A percentile compares a stretch with the other conserved stretches of the same genome.
Evolutionary conservation across 371 early-diverging fungal species (phyloP).

Genomic region (Synchytrium microbalum): DNA sequence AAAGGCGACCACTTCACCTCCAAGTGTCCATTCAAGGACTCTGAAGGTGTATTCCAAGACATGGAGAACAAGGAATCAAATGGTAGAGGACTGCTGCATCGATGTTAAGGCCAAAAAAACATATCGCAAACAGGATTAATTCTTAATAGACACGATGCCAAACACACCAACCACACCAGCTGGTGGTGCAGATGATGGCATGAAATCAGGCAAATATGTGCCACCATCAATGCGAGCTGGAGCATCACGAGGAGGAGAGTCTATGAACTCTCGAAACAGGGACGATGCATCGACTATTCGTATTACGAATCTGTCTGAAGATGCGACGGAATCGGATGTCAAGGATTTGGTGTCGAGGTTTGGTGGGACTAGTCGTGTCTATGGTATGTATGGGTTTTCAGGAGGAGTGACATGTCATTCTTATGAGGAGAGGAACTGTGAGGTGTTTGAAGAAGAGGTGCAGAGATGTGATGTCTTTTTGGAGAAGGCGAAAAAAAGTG

Average conservation of each 20-base stretch:
- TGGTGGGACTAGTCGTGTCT: slow-evolving; percentile 49
- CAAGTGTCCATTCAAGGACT: slow-evolving; percentile 96
- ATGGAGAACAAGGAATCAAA: not conserved
- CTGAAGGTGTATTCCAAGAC: slow-evolving; percentile 15
- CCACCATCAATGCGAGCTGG: slow-evolving; percentile 76
- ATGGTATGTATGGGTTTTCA: slow-evolving; percentile 14
- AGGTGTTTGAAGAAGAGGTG: no score
- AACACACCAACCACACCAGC: no score
- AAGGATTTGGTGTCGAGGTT: slow-evolving; percentile 81
- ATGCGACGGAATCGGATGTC: slow-evolving; percentile 81
- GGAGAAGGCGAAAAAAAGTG: no score
- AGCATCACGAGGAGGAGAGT: slow-evolving; percentile 10
- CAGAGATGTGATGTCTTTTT: no score
- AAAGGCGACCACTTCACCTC: slow-evolving; percentile 93
- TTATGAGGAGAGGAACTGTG: not conserved
- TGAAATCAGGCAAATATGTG: slow-evolving; percentile 45
- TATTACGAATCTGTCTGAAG: slow-evolving; percentile 93
- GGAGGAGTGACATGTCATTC: not conserved
- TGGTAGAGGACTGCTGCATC: no score
- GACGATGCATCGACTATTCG: slow-evolving; percentile 85
- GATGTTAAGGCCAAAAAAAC: no score
- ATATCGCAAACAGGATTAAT: no score
- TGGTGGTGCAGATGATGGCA: no score
- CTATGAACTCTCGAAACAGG: slow-evolving; percentile 29
- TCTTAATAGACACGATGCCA: no score